These are phyloP conservation scores for Mycena rebaudengoi DNA, from an alignment of 768 basidiomycete genomes.

Conservation along the genomic window DNA sequence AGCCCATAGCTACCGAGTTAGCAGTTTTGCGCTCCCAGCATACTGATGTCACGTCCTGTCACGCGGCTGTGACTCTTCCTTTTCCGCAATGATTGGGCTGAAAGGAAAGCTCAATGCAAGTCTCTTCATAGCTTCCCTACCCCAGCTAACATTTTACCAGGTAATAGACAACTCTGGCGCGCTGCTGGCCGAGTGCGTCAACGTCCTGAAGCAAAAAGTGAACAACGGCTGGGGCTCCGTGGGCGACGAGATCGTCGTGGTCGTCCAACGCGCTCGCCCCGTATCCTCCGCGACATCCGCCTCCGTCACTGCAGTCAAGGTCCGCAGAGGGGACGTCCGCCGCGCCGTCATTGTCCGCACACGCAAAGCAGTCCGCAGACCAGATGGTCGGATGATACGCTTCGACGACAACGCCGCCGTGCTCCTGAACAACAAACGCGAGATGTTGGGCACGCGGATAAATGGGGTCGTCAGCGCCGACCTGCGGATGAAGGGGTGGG, in stretches of 20 bases:
- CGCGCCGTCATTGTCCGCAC: slow-evolving; percentile 95
- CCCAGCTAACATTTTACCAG: slow-evolving; percentile 46
- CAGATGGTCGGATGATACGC: slow-evolving; percentile 86
- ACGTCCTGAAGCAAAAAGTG: slow-evolving; percentile 94
- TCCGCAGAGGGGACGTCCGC: slow-evolving; percentile 93
- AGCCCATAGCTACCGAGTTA: too few species aligned
- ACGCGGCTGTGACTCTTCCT: too few species aligned
- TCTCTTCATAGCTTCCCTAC: slow-evolving; percentile 4
- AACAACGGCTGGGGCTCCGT: slow-evolving; percentile 94
- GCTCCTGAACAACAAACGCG: slow-evolving; percentile 92
- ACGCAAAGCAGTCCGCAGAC: slow-evolving; percentile 82
- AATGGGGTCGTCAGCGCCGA: slow-evolving; percentile 94
- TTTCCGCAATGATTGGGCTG: slow-evolving; percentile 85
- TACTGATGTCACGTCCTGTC: too few species aligned
- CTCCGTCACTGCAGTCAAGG: slow-evolving; percentile 85
- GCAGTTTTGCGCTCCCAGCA: too few species aligned
- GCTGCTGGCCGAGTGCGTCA: slow-evolving; percentile 93
- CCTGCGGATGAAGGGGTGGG: slow-evolving; percentile 91
- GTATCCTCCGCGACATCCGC: slow-evolving; percentile 71
- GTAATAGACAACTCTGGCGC: slow-evolving; percentile 98
- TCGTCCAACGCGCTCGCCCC: slow-evolving; percentile 91
- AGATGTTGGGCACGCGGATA: slow-evolving; percentile 95
- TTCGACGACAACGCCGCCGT: slow-evolving; percentile 99
- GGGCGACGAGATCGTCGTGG: slow-evolving; percentile 96
- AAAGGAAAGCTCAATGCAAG: slow-evolving; percentile 89